Evolutionary conservation across 495 filamentous ascomycete genomes (phyloP), one percentile per base, ranked within the genome.

Genomic region (Hypoxylon fuscum): DNA sequence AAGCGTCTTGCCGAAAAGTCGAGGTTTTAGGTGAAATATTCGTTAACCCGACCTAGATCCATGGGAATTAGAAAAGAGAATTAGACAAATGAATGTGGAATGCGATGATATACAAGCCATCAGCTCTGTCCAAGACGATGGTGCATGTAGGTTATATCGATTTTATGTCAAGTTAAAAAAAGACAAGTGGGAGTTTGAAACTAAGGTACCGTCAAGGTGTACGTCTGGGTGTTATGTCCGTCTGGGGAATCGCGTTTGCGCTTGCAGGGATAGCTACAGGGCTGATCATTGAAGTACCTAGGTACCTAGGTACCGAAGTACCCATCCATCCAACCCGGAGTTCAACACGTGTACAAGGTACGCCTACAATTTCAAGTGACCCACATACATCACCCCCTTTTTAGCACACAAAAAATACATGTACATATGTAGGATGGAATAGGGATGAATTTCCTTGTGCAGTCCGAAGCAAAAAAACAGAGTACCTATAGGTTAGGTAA

Each of bases 231-330:
- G n/a, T n/a, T n/a, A n/a, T n/a, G n/a, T n/a, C n/a, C 48, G 47
- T 54, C 53, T 47, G 35, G 27, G 42, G 54, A 46, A 51, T 50
- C 62, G 55, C 55, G 55, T 55, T 59, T 55, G 44, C 43, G 40
- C 48, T 65, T 65, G 44, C 62, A 65, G 62, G 62, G 62, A 65
- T 65, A 1, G 21, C 53, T 54, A 63, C 61, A 59, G 61, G 55
- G 55, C 61, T 64, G 49, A 55, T 58, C n/a, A n/a, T n/a, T n/a
- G n/a, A n/a, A n/a, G n/a, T n/a, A n/a, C n/a, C n/a, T 43, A 65
- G 29, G 55, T 65, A 65, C 55, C 38, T n/a, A n/a, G n/a, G n/a
- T 43, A 25, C 41, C 6, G 2, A 43, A 21, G 20, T 43, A 43
- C 18, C 37, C 41, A n/a, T n/a, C n/a, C n/a, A n/a, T n/a, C n/a